Evolutionary conservation across 1,284 basidiomycete species (phyloP), one percentile per base, ranked within the genome.

Genomic region (Ceratobasidium sp.): DNA sequence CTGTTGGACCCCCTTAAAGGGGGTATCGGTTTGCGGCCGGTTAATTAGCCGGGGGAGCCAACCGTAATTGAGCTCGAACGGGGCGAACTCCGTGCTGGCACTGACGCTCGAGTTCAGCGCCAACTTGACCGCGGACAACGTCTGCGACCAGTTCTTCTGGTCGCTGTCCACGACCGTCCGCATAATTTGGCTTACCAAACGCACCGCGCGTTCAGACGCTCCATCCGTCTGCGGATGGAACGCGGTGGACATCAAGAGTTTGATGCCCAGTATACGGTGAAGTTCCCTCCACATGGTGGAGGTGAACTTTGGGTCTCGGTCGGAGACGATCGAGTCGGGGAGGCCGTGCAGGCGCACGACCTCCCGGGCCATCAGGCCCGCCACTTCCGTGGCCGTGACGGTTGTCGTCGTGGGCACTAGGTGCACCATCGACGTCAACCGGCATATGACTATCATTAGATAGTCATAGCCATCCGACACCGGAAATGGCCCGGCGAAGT

Each of bases 221-320:
- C 87, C 86, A 78, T 88, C 86, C 0, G 84, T 86, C 77, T 89
- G 81, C 0, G 87, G 88, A 73, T 89, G 87, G 68, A 85, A 89
- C 0, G 86, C 81, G 2, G 85, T 86, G 0, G 86, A 88, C 84
- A 89, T 84, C 3, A 81, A 79, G 0, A 87, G 80, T 57, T 86
- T 82, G 12, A 84, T 81, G 0, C 85, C 83, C 0, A 86, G 80
- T 0, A 87, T 80, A 28, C 80, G 66, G 76, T 86, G 80, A 0
- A 88, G 78, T 2, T 84, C 78, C 15, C 80, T 82, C 87, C 88
- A 90, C 80, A 62, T 46, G 26, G 83, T 82, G 0, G 85, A 61
- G 10, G 46, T 52, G 79, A 88, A 89, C 10, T 86, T 79, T 0
- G 83, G 79, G 77, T 89, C 87, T 3, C 85, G 80, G 77, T 89